Percentiles rank a stretch among this genome's conserved stretches.
Conservation (phyloP, 2,329 filamentous ascomycete genomes). For the Emergomyces africanus region DNA sequence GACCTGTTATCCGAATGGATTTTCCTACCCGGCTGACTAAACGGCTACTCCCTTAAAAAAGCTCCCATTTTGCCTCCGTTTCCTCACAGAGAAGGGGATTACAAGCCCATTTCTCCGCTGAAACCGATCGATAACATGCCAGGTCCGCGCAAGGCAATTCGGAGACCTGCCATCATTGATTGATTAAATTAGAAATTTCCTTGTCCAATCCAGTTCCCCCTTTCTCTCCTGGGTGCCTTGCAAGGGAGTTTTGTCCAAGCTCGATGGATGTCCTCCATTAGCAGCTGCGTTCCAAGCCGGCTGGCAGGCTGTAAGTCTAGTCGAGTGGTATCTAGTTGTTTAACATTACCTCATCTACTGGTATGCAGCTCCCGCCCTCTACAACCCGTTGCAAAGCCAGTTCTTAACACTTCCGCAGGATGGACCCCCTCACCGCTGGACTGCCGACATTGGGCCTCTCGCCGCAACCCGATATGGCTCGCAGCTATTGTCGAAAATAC, state of each 20-base stretch:
- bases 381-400: not conserved
- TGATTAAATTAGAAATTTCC: not conserved
- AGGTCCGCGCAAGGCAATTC: not conserved
- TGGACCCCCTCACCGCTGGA: not conserved
- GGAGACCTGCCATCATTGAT: not conserved
- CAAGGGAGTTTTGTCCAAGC: not conserved
- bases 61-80: not conserved
- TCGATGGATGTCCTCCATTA: conserved; percentile 10
- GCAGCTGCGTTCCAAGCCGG: conserved; percentile 2
- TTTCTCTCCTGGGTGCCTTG: not conserved
- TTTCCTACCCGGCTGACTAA: not conserved
- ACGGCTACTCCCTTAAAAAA: not conserved
- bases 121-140: not conserved
- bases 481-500: not conserved
- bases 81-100: not conserved
- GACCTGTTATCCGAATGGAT: not conserved
- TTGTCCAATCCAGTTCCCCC: not conserved
- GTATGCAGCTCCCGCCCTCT: not conserved
- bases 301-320: not conserved
- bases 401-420: not conserved
- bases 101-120: not conserved
- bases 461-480: not conserved
- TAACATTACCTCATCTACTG: not conserved
- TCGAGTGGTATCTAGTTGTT: not conserved
- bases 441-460: not conserved